phyloP scores from a whole-genome alignment of 495 filamentous ascomycete genomes.

The Aspergillus leporis region DNA sequence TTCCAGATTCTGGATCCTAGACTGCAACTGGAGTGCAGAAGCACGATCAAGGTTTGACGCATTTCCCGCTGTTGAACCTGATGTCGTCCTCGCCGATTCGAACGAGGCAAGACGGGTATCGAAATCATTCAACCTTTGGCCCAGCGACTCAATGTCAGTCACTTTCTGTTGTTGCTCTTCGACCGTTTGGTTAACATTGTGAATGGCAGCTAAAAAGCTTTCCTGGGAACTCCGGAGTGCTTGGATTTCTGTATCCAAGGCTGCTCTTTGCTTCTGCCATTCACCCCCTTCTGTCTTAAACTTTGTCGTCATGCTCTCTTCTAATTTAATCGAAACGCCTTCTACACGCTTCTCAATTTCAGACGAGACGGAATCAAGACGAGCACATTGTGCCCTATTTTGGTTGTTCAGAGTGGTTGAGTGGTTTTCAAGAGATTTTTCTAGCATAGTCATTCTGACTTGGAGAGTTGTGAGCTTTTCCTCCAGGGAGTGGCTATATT shows the following conservation, averaged over 20 bases:
- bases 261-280: neutral
- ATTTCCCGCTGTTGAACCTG: neutral
- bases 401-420: neutral
- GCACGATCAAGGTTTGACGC: neutral
- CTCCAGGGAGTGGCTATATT: conserved; percentile 5
- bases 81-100: neutral
- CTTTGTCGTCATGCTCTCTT: neutral
- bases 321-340: neutral
- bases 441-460: neutral
- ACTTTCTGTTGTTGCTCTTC: conserved; percentile 12
- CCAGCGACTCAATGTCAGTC: neutral
- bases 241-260: conserved; percentile 2
- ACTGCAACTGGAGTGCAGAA: conserved; percentile 1
- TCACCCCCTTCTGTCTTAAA: neutral
- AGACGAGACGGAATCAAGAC: neutral
- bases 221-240: conserved; percentile 11
- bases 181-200: neutral
- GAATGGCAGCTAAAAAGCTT: neutral
- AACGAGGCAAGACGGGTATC: conserved; percentile 1
- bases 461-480: conserved; percentile 6
- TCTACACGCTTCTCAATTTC: neutral
- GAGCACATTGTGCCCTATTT: neutral
- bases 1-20: neutral
- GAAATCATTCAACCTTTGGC: neutral
- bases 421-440: conserved; percentile 1